phyloP scores from a whole-genome alignment of 2,329 filamentous ascomycete genomes.

The Aspergillus thermomutatus region DNA sequence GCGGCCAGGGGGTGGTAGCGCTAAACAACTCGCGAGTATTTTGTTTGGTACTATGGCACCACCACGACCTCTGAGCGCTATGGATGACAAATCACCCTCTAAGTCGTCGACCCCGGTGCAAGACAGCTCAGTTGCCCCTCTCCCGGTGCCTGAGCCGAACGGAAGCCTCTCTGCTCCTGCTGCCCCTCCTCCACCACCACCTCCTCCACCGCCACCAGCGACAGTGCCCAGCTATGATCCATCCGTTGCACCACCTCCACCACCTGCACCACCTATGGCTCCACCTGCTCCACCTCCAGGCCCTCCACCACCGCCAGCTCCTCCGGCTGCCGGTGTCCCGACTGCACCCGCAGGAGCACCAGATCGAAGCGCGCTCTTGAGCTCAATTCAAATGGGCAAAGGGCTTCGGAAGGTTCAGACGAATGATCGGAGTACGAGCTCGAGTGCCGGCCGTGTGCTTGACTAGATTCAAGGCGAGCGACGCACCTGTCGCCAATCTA shows the following conservation, averaged over 20 bases:
- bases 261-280: conserved; percentile 25
- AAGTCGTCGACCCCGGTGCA: conserved; percentile 46
- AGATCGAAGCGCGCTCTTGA: conserved; percentile 63
- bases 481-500: background rate
- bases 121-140: conserved; percentile 35
- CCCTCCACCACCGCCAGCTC: conserved; percentile 32
- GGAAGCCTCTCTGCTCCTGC: conserved; percentile 24
- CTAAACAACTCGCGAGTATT: conserved; percentile 89
- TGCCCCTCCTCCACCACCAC: conserved; percentile 31
- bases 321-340: conserved; percentile 43
- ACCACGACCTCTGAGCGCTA: conserved; percentile 79
- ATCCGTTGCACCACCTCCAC: conserved; percentile 31
- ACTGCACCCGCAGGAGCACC: conserved; percentile 22
- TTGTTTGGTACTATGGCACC: conserved; percentile 97
- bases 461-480: conserved; percentile 15
- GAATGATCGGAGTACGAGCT: conserved; percentile 74
- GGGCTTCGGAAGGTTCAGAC: conserved; percentile 83
- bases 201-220: conserved; percentile 33
- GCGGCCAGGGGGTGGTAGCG: conserved; percentile 73
- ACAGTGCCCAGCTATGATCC: conserved; percentile 2
- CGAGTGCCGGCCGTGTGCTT: conserved; percentile 72
- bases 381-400: conserved; percentile 78
- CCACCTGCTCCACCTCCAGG: conserved; percentile 40
- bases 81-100: conserved; percentile 63
- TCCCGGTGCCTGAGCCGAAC: conserved; percentile 26